These are phyloP conservation scores for Acorus gramineus DNA, from an alignment of 106 monocot genomes.

Conservation along the genomic window DNA sequence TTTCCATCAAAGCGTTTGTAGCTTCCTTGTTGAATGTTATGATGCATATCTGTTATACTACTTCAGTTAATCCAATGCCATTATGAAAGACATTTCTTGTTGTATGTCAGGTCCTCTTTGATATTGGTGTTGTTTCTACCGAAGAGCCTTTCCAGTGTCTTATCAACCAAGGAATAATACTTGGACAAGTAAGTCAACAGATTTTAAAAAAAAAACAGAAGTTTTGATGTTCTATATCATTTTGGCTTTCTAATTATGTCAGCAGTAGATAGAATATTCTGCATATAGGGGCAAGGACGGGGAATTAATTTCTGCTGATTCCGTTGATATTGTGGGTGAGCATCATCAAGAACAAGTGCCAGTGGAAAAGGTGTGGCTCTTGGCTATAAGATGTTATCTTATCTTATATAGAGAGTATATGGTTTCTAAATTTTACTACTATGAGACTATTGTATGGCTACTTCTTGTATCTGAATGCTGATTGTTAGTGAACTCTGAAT, in stretches of 20 bases:
- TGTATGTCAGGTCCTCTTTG: conserved; percentile 71
- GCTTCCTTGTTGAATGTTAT: no score
- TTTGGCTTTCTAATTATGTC: conserved; percentile 17
- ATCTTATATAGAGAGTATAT: no score
- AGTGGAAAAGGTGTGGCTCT: conserved; percentile 46
- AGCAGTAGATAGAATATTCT: conserved; percentile 70
- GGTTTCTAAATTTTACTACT: no score
- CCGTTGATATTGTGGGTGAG: conserved; percentile 23
- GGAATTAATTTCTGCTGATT: conserved; percentile 68
- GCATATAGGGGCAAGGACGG: conserved; percentile 62
- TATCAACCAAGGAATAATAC: conserved; percentile 95
- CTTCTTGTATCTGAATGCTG: no score
- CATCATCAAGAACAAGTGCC: conserved; percentile 69
- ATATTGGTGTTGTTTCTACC: conserved; percentile 88
- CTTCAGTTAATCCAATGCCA: no score
- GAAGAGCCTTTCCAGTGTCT: conserved; percentile 94
- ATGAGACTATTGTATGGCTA: no score
- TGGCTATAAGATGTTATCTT: background rate
- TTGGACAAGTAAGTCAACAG: conserved; percentile 70
- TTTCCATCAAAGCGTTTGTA: no score
- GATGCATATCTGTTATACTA: no score
- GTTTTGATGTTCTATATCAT: background rate
- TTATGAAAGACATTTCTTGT: background rate
- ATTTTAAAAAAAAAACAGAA: background rate
- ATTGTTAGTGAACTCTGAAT: background rate